These are phyloP conservation scores for Coniosporium tulheliwenetii DNA, from an alignment of 2,329 filamentous ascomycete genomes.

Conservation along the genomic window DNA sequence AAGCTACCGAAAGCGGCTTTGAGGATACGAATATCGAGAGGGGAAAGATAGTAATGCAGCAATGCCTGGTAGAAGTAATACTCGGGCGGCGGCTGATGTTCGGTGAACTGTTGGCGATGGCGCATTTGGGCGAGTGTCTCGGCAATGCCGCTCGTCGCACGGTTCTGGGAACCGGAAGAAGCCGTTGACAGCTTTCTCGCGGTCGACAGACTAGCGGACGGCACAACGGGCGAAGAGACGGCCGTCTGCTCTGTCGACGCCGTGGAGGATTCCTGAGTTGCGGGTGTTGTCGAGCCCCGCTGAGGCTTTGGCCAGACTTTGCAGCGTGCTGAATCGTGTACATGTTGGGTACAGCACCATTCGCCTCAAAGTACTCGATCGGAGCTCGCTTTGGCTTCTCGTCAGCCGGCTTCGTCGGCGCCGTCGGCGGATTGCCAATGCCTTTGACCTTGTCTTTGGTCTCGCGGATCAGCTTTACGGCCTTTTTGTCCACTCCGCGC, in stretches of 20 bases:
- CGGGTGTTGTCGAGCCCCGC: background rate
- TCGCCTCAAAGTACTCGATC: slow-evolving; percentile 31
- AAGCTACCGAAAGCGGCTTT: slow-evolving; percentile 81
- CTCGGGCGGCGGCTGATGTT: slow-evolving; percentile 28
- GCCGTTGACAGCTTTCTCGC: slow-evolving; percentile 3
- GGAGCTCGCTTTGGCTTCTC: slow-evolving; percentile 30
- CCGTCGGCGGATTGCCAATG: slow-evolving; percentile 47
- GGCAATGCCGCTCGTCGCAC: slow-evolving; percentile 17
- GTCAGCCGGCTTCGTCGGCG: slow-evolving; percentile 33
- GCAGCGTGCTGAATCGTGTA: slow-evolving; percentile 32
- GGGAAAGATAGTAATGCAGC: slow-evolving; percentile 77
- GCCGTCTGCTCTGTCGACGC: background rate
- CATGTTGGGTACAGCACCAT: slow-evolving; percentile 34
- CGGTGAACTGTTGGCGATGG: slow-evolving; percentile 24
- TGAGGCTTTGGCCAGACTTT: slow-evolving; percentile 25
- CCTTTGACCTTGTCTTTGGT: slow-evolving; percentile 60
- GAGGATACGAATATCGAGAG: slow-evolving; percentile 81
- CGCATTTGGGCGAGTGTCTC: slow-evolving; percentile 29
- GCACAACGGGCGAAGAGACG: background rate
- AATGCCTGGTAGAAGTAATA: slow-evolving; percentile 85
- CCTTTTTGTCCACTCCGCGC: slow-evolving; percentile 73
- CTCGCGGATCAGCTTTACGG: slow-evolving; percentile 56
- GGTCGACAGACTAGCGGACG: background rate
- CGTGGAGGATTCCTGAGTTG: no score
- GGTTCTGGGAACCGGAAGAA: slow-evolving; percentile 15